These are phyloP conservation scores for Brassica cretica DNA, from an alignment of 345 rosid species.

Conservation along the genomic window DNA sequence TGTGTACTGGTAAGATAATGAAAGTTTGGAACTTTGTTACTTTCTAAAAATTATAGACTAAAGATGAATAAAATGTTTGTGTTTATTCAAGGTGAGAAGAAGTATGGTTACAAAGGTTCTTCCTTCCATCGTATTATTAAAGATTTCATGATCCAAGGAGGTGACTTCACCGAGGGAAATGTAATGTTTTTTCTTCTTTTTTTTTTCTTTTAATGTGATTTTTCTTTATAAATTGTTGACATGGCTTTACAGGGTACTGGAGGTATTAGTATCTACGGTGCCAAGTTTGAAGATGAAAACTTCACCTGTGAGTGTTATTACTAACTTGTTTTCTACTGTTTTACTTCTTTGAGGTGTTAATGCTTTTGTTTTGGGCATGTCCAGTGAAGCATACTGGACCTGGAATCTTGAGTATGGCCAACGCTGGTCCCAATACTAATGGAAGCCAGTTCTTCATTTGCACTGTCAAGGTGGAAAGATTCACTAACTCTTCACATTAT, in stretches of 20 bases:
- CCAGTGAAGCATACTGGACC: slow-evolving; percentile 91
- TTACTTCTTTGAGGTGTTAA: neutral
- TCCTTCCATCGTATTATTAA: slow-evolving; percentile 90
- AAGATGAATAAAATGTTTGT: neutral
- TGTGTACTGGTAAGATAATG: slow-evolving; percentile 65
- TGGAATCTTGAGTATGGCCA: slow-evolving; percentile 92
- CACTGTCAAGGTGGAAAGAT: slow-evolving; percentile 61
- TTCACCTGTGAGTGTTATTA: slow-evolving; percentile 57
- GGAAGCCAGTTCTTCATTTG: slow-evolving; percentile 96
- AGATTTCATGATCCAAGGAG: slow-evolving; percentile 97
- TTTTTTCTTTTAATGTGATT: neutral
- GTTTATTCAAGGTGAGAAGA: slow-evolving; percentile 73
- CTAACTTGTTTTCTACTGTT: neutral
- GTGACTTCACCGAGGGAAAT: slow-evolving; percentile 82
- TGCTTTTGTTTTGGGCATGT: slow-evolving; percentile 14
- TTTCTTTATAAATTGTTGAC: neutral
- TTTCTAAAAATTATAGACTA: too few species aligned
- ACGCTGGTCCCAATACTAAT: slow-evolving; percentile 90
- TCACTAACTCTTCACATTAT: neutral
- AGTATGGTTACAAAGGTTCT: slow-evolving; percentile 80
- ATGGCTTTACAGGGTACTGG: slow-evolving; percentile 78
- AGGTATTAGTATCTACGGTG: slow-evolving; percentile 81
- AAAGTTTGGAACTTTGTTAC: neutral
- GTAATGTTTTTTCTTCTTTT: slow-evolving; percentile 38
- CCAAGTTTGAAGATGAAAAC: slow-evolving; percentile 73